These are phyloP conservation scores for Tetracladium setigerum DNA, from an alignment of 495 filamentous ascomycete species.

Conservation along the genomic window DNA sequence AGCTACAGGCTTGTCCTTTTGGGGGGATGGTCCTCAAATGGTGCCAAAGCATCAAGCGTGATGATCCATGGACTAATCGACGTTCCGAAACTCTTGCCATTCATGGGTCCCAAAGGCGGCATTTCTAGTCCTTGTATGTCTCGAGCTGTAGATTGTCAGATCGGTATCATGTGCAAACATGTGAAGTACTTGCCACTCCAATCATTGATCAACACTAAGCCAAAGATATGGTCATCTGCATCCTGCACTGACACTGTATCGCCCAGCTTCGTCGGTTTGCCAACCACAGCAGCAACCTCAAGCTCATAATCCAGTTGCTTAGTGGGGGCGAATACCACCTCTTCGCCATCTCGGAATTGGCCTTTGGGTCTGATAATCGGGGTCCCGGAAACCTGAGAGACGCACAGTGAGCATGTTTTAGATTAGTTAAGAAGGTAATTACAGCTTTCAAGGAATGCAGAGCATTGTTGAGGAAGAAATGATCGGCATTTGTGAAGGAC, in stretches of 20 bases:
- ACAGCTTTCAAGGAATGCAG: too few species aligned
- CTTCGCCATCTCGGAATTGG: not conserved
- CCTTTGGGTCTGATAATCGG: not conserved
- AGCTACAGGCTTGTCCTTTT: not conserved
- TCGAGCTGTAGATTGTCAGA: slow-evolving; percentile 36
- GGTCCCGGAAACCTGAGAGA: not conserved
- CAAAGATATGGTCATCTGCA: slow-evolving; percentile 63
- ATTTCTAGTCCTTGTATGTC: slow-evolving; percentile 74
- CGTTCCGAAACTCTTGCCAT: slow-evolving; percentile 68
- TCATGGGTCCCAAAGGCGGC: slow-evolving; percentile 59
- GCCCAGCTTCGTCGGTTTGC: slow-evolving; percentile 48
- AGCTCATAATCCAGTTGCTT: slow-evolving; percentile 64
- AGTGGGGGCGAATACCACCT: slow-evolving; percentile 39
- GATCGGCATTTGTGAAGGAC: too few species aligned
- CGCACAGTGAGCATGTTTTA: too few species aligned
- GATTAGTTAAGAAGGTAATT: too few species aligned
- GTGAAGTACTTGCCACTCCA: slow-evolving; percentile 37
- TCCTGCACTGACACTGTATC: slow-evolving; percentile 44
- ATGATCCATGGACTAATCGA: slow-evolving; percentile 71
- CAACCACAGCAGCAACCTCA: slow-evolving; percentile 41
- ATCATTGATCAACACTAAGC: slow-evolving; percentile 70
- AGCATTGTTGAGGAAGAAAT: too few species aligned
- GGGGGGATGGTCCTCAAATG: slow-evolving; percentile 6
- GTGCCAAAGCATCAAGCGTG: slow-evolving; percentile 51
- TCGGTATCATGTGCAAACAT: not conserved